Evolutionary conservation across 2,329 filamentous ascomycete species (phyloP).

Genomic region (Cryoendolithus antarcticus): DNA sequence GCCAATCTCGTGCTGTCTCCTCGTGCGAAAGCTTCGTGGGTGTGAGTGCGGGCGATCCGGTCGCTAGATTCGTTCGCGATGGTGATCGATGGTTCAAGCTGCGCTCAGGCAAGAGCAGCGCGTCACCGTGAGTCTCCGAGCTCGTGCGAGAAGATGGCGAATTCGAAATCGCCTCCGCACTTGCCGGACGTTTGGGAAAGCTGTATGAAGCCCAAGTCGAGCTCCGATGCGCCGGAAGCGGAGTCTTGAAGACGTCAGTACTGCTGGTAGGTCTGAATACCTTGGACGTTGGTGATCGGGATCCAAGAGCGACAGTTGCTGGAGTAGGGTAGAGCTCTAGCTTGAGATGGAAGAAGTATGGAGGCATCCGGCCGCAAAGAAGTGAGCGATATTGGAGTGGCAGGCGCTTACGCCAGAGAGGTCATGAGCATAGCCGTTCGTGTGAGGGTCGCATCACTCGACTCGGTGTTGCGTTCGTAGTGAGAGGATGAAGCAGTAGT

Average conservation of each 20-base stretch:
- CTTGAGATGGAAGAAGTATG: slow-evolving; percentile 51
- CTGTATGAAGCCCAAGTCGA: slow-evolving; percentile 25
- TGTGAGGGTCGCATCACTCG: too few relatives aligned
- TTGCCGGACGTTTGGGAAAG: slow-evolving; percentile 5
- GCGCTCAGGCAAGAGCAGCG: slow-evolving; percentile 23
- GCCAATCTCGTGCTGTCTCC: slow-evolving; percentile 55
- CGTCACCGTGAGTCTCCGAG: slow-evolving; percentile 21
- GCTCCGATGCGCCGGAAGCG: slow-evolving; percentile 31
- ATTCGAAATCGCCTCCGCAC: slow-evolving; percentile 1
- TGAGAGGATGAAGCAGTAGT: neutral
- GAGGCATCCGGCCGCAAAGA: slow-evolving; percentile 11
- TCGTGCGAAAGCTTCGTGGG: slow-evolving; percentile 30
- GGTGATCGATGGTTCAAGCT: slow-evolving; percentile 22
- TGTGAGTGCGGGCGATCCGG: slow-evolving; percentile 15
- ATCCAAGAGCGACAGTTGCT: slow-evolving; percentile 4
- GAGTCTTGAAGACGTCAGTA: slow-evolving; percentile 33
- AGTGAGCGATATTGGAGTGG: neutral
- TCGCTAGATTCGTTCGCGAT: slow-evolving; percentile 5
- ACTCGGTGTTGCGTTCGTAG: too few relatives aligned
- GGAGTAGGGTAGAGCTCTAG: slow-evolving; percentile 44
- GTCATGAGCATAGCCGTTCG: too few relatives aligned
- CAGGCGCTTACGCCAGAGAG: too few relatives aligned
- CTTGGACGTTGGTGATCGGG: slow-evolving; percentile 1
- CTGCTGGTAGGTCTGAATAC: slow-evolving; percentile 3
- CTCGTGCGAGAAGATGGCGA: slow-evolving; percentile 3